These are phyloP conservation scores for Pleurotus ostreatus DNA, from an alignment of 768 basidiomycete species.

Conservation along the genomic window DNA sequence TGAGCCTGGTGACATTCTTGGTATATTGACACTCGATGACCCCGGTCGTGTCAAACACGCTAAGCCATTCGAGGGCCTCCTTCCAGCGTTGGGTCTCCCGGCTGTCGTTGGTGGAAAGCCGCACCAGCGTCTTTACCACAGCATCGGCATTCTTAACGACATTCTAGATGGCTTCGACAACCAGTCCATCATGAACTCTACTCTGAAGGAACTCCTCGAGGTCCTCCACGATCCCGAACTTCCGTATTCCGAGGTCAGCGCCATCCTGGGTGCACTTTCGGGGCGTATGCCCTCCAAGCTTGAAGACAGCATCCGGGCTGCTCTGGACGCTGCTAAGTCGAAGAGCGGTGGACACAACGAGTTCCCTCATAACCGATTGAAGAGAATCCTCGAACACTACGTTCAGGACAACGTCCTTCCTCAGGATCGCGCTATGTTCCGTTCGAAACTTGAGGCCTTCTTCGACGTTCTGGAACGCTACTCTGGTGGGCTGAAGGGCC, in stretches of 20 bases:
- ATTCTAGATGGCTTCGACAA: slow-evolving; percentile 97
- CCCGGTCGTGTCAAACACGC: slow-evolving; percentile 96
- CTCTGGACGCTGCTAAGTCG: slow-evolving; percentile 70
- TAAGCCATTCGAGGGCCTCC: slow-evolving; percentile 94
- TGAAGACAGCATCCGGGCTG: slow-evolving; percentile 78
- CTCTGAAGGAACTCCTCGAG: slow-evolving; percentile 81
- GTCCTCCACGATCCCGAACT: slow-evolving; percentile 83
- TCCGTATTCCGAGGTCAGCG: slow-evolving; percentile 80
- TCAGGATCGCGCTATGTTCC: slow-evolving; percentile 79
- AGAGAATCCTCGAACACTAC: slow-evolving; percentile 83
- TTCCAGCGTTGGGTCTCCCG: slow-evolving; percentile 84
- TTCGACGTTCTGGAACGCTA: slow-evolving; percentile 78
- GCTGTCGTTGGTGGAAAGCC: slow-evolving; percentile 85
- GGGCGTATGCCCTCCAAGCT: slow-evolving; percentile 92
- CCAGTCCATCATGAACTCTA: slow-evolving; percentile 82
- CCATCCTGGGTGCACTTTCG: slow-evolving; percentile 83
- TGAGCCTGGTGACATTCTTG: slow-evolving; percentile 95
- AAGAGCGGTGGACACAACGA: slow-evolving; percentile 67
- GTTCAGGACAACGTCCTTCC: slow-evolving; percentile 75
- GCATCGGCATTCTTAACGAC: slow-evolving; percentile 76
- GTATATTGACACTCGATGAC: slow-evolving; percentile 94
- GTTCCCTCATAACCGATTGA: slow-evolving; percentile 86
- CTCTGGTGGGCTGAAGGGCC: slow-evolving; percentile 76
- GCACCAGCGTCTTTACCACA: slow-evolving; percentile 78
- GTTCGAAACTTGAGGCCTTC: slow-evolving; percentile 64